phyloP scores from a whole-genome alignment of 352 stramenopile genomes.

The Phytophthora idaei region DNA sequence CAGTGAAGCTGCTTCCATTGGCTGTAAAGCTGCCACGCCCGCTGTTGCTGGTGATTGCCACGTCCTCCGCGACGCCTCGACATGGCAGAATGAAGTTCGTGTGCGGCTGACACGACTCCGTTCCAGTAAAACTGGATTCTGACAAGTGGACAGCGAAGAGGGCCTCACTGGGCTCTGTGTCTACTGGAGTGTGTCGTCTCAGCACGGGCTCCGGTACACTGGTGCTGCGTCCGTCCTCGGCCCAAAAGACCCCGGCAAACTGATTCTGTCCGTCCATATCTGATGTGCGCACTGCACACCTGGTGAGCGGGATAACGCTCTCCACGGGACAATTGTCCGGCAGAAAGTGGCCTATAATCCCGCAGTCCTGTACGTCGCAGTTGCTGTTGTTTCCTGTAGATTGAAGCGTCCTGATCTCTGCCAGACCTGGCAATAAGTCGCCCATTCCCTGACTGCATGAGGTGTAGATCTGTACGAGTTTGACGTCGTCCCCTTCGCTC shows the following conservation, averaged over 20 bases:
- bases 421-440: conserved; percentile 57
- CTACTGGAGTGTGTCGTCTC: conserved; percentile 46
- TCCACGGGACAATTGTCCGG: conserved; percentile 36
- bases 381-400: conserved; percentile 13
- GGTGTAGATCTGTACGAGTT: conserved; percentile 67
- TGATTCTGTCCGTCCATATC: conserved; percentile 37
- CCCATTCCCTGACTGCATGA: conserved; percentile 60
- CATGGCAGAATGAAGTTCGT: conserved; percentile 74
- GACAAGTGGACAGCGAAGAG: conserved; percentile 74
- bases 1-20: conserved; percentile 28
- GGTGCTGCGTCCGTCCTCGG: conserved; percentile 60
- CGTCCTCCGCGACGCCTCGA: conserved; percentile 44
- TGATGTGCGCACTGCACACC: conserved; percentile 49
- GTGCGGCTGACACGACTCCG: conserved; percentile 53
- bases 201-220: conserved; percentile 57
- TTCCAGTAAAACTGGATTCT: conserved; percentile 43
- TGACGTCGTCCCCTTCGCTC: conserved; percentile 13
- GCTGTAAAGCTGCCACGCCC: conserved; percentile 16
- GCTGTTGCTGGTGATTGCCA: conserved; percentile 23
- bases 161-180: conserved; percentile 20
- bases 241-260: conserved; percentile 57
- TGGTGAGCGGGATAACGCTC: conserved; percentile 40
- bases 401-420: conserved; percentile 40
- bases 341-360: conserved; percentile 65
- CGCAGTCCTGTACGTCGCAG: conserved; percentile 52